Conservation (phyloP, 1,284 basidiomycete species). For the Melampsora abietis-canadensis region DNA sequence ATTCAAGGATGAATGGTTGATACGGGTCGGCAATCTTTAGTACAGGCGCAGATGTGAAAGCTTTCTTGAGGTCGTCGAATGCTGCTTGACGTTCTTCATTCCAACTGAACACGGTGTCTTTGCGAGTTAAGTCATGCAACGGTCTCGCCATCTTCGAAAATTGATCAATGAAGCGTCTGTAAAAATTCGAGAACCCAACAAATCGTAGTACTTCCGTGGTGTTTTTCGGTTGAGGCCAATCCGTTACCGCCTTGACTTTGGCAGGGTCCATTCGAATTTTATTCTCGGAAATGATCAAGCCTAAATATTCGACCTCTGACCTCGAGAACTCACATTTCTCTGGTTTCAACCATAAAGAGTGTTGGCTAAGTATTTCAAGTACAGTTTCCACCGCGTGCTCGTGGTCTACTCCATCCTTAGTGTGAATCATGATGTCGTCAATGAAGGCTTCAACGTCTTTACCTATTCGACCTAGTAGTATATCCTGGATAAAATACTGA, state of each 20-base stretch:
- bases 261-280: too few relatives aligned
- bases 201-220: too few relatives aligned
- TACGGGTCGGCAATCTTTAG: conserved; percentile 45
- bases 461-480: neutral
- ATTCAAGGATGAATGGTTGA: neutral
- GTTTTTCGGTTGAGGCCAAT: too few relatives aligned
- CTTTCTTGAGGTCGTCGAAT: neutral
- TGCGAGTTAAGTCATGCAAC: too few relatives aligned
- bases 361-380: neutral
- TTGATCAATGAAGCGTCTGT: too few relatives aligned
- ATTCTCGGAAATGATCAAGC: too few relatives aligned
- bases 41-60: conserved; percentile 48
- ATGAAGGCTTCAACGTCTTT: neutral
- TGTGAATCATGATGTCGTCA: neutral
- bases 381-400: neutral
- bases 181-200: too few relatives aligned
- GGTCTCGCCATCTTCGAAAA: too few relatives aligned
- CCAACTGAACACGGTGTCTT: conserved; percentile 43
- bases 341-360: neutral
- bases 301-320: too few relatives aligned
- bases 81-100: neutral
- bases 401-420: neutral
- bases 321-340: neutral
- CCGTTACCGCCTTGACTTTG: too few relatives aligned
- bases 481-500: conserved; percentile 3